Conservation (phyloP, 805 yeast species). For the Kluyveromyces wickerhamii region DNA sequence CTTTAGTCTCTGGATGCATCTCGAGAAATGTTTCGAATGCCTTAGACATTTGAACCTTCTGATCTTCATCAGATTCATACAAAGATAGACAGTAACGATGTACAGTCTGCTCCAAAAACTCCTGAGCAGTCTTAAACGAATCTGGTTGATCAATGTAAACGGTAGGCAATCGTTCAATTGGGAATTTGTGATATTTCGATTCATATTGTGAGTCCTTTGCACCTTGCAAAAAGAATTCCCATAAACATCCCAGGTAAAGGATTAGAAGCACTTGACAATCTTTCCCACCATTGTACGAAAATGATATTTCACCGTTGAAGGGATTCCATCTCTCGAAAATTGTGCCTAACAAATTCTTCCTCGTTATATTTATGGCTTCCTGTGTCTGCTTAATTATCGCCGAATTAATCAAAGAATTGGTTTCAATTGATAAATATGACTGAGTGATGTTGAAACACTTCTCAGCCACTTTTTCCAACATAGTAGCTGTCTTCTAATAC, state of each 20-base stretch:
- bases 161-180: constrained; percentile 30
- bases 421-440: constrained; percentile 17
- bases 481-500: too few relatives aligned
- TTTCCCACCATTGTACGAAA: constrained; percentile 94
- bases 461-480: constrained; percentile 15
- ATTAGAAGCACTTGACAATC: constrained; percentile 89
- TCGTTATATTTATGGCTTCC: constrained; percentile 20
- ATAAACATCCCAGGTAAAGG: constrained; percentile 53
- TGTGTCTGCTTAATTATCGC: constrained; percentile 22
- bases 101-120: constrained; percentile 53
- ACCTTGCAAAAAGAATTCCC: constrained; percentile 20
- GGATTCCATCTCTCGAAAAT: constrained; percentile 27
- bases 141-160: constrained; percentile 71
- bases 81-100: constrained; percentile 46
- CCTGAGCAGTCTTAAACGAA: constrained; percentile 63
- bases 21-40: constrained; percentile 63
- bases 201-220: constrained; percentile 20
- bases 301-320: constrained; percentile 46
- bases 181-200: constrained; percentile 17
- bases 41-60: constrained; percentile 40
- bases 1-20: constrained; percentile 45
- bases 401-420: constrained; percentile 1
- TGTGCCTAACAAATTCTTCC: constrained; percentile 17
- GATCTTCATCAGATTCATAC: constrained; percentile 28
- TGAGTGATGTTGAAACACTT: constrained; percentile 22